These are phyloP conservation scores for Pestalotiopsis fici DNA, from an alignment of 2,329 filamentous ascomycete species.

Conservation along the genomic window DNA sequence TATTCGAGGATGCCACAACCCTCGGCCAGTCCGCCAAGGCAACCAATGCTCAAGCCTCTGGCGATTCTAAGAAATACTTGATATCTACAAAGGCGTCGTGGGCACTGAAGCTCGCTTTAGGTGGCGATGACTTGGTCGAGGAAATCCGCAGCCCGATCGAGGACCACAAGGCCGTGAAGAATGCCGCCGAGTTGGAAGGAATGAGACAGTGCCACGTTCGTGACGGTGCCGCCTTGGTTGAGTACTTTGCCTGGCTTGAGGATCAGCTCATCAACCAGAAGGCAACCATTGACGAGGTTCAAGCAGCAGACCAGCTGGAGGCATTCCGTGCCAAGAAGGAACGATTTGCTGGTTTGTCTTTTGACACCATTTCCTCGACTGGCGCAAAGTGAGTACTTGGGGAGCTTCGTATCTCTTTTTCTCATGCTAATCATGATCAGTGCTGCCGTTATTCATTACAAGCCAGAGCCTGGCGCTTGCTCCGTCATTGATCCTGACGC, in stretches of 20 bases:
- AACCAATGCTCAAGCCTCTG: conserved; percentile 28
- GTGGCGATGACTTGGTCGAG: conserved; percentile 82
- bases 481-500: conserved; percentile 79
- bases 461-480: conserved; percentile 80
- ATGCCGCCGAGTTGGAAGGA: conserved; percentile 82
- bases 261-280: conserved; percentile 78
- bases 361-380: conserved; percentile 94
- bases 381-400: conserved; percentile 56
- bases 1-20: conserved; percentile 76
- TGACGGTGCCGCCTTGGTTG: conserved; percentile 85
- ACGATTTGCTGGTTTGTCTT: conserved; percentile 86
- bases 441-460: conserved; percentile 95
- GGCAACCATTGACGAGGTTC: conserved; percentile 78
- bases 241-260: conserved; percentile 97
- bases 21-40: conserved; percentile 49
- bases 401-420: conserved; percentile 19
- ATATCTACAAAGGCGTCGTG: conserved; percentile 90
- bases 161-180: conserved; percentile 94
- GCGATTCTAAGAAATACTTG: conserved; percentile 66
- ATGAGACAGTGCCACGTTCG: conserved; percentile 94
- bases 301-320: conserved; percentile 90
- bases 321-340: conserved; percentile 67
- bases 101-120: conserved; percentile 84
- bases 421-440: background rate
- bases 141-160: conserved; percentile 84